Base-by-base conservation (phyloP, 2,329 filamentous ascomycete species). In the Diplodia corticola region DNA sequence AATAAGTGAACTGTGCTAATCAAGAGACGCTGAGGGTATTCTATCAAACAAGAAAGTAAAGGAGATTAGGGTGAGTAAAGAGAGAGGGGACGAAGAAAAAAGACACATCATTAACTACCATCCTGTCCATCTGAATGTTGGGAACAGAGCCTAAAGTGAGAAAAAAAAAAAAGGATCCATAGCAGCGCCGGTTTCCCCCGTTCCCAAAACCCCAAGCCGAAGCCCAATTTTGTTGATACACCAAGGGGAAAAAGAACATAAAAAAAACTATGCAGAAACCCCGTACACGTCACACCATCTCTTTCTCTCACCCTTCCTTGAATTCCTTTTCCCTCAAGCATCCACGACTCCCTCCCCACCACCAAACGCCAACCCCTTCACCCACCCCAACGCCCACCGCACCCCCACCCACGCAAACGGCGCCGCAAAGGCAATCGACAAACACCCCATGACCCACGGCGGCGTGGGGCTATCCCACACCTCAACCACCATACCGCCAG, bases 371-470 rank as follows among this genome's bases (percentile, higher is more conserved):
- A 53, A 5, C 1, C 57, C n/a, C 37, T 20, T 49, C 1, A 49
- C 28, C 57, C 57, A 61, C 2, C 57, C 57, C 28, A 28, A 49
- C 44, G 57, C 57, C 28, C 44, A 61, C 5, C 15, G 26, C 2
- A 35, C n/a, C 4, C 26, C 57, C 44, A 61, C 12, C 26, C 48
- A n/a, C 26, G 44, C 57, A 12, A 61, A 61, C 57, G 57, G 57
- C 57, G 30, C 13, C 5, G 35, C 55, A 10, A 60, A 40, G 9
- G 44, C 40, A 10, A 17, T 44, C 2, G 40, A 44, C 44, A 49
- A 12, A 26, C 17, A 4, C 4, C n/a, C 28, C 2, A 17, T 44
- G 10, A 35, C n/a, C 57, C 57, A 61, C n/a, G 44, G n/a, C 40
- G 40, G 26, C n/a, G 44, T 33, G 24, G 26, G 40, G 5, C 5